Evolutionary conservation across 208 protist species (phyloP).

Genomic region (Naegleria fowleri): DNA sequence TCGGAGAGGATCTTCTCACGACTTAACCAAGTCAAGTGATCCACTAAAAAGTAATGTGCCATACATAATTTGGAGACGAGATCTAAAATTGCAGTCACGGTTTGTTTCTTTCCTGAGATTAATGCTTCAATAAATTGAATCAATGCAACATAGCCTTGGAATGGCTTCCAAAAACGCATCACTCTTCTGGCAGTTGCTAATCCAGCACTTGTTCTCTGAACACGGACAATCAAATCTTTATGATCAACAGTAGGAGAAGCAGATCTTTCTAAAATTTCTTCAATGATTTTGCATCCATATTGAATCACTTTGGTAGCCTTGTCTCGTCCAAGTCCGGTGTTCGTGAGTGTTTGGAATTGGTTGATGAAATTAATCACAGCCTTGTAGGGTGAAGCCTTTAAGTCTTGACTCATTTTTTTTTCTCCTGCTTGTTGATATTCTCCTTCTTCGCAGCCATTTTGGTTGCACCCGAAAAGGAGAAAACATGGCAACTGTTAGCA

Average conservation of each 20-base stretch:
- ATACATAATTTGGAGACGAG: neutral
- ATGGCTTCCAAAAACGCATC: constrained; percentile 16
- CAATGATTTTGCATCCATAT: constrained; percentile 21
- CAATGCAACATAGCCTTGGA: neutral
- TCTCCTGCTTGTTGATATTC: no score
- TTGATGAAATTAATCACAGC: neutral
- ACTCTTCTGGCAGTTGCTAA: constrained; percentile 3
- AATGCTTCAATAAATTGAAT: constrained; percentile 8
- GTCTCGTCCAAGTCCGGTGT: neutral
- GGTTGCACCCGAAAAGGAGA: no score
- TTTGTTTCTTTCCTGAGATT: neutral
- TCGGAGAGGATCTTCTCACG: neutral
- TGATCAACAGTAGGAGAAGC: neutral
- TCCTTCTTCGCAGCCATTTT: no score
- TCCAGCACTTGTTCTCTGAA: neutral
- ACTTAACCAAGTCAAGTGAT: neutral
- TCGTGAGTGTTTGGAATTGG: neutral
- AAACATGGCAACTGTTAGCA: no score
- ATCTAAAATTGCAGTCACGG: neutral
- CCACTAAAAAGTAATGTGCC: constrained; percentile 1
- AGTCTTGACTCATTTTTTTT: neutral
- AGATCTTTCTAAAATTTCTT: neutral
- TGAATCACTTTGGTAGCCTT: neutral
- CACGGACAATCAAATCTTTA: neutral
- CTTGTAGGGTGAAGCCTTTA: neutral